Conservation (phyloP, 1,139 yeast genomes). For the Sugiyamaella grinbergsii region DNA sequence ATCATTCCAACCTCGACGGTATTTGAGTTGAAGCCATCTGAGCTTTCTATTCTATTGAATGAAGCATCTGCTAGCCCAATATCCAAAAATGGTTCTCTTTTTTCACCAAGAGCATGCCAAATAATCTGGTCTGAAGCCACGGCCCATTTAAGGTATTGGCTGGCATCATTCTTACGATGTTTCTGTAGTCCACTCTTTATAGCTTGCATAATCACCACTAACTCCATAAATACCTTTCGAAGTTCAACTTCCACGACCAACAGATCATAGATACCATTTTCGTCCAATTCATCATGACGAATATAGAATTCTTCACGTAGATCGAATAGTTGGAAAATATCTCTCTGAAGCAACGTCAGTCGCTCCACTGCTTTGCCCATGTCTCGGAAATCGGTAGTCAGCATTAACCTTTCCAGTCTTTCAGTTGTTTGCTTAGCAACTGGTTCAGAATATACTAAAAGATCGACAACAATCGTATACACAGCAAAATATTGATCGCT, state of each 20-base stretch:
- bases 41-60: slow-evolving; percentile 60
- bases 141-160: slow-evolving; percentile 55
- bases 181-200: slow-evolving; percentile 55
- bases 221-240: slow-evolving; percentile 58
- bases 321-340: slow-evolving; percentile 50
- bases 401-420: slow-evolving; percentile 62
- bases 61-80: slow-evolving; percentile 65
- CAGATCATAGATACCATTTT: slow-evolving; percentile 38
- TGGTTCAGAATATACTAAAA: slow-evolving; percentile 69
- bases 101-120: slow-evolving; percentile 66
- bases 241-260: slow-evolving; percentile 56
- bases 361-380: slow-evolving; percentile 56
- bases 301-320: slow-evolving; percentile 52
- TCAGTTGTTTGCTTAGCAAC: slow-evolving; percentile 58
- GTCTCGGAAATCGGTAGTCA: slow-evolving; percentile 70
- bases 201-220: slow-evolving; percentile 68
- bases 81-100: slow-evolving; percentile 68
- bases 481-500: slow-evolving; percentile 72
- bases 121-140: slow-evolving; percentile 71
- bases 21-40: slow-evolving; percentile 66
- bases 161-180: slow-evolving; percentile 40
- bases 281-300: slow-evolving; percentile 38
- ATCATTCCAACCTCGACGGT: slow-evolving; percentile 61
- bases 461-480: slow-evolving; percentile 62
- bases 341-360: slow-evolving; percentile 58